Conservation (phyloP, 805 yeast genomes). For the Schwanniomyces yamadae region DNA sequence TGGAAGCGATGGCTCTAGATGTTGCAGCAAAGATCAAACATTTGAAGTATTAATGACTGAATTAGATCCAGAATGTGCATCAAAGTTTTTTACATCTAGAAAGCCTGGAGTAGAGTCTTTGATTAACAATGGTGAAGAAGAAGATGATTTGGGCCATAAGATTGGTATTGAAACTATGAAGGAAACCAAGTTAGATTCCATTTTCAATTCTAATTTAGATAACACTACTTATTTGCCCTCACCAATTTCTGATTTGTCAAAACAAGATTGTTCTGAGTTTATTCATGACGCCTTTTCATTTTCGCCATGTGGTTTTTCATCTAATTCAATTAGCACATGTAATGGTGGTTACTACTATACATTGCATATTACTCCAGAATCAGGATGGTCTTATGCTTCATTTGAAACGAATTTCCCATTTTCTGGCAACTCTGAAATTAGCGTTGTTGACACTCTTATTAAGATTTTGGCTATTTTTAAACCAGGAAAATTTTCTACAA, state of each 20-base stretch:
- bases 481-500: conserved; percentile 71
- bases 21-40: conserved; percentile 56
- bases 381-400: conserved; percentile 93
- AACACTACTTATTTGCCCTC: conserved; percentile 29
- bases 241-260: conserved; percentile 14
- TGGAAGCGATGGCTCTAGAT: conserved; percentile 41
- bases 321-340: conserved; percentile 70
- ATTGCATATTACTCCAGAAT: conserved; percentile 90
- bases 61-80: conserved; percentile 55
- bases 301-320: conserved; percentile 92
- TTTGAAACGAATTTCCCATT: conserved; percentile 84
- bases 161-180: conserved; percentile 70
- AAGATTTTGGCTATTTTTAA: conserved; percentile 63
- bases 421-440: conserved; percentile 31
- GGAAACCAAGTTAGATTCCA: conserved; percentile 57
- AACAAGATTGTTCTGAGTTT: conserved; percentile 30
- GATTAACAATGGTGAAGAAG: conserved; percentile 43
- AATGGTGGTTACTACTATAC: conserved; percentile 60
- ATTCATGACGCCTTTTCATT: conserved; percentile 86
- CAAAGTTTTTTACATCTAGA: conserved; percentile 57
- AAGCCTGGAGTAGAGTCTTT: conserved; percentile 40
- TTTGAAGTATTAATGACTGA: conserved; percentile 92
- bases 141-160: conserved; percentile 75
- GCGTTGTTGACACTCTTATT: conserved; percentile 54
- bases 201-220: conserved; percentile 33